A percentile compares a stretch with the other conserved stretches of the same genome.
Conservation (phyloP, 148 eudicot genomes). For the Polygonum aviculare region DNA sequence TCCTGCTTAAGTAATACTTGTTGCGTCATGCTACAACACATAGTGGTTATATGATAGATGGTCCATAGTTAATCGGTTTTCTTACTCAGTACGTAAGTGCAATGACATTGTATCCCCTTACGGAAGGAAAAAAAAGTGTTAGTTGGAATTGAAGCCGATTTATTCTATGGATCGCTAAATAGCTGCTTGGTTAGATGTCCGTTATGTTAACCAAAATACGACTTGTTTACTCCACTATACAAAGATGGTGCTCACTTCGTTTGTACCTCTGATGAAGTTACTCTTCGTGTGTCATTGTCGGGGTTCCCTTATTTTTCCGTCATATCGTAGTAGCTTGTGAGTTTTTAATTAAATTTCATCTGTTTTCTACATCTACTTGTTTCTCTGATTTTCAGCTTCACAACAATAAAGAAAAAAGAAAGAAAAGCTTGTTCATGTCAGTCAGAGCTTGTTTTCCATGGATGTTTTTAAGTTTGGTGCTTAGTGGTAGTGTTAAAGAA, state of each 20-base stretch:
- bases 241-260: neutral
- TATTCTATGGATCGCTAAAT: neutral
- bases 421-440: too few relatives aligned
- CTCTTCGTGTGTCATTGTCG: too few relatives aligned
- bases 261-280: too few relatives aligned
- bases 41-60: neutral
- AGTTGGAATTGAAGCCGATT: neutral
- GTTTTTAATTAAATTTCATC: too few relatives aligned
- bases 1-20: neutral
- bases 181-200: too few relatives aligned
- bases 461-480: neutral
- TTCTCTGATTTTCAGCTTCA: too few relatives aligned
- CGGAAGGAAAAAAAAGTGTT: too few relatives aligned
- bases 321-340: too few relatives aligned
- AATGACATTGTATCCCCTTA: neutral
- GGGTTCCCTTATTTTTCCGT: too few relatives aligned
- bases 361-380: too few relatives aligned
- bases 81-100: neutral
- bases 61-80: neutral
- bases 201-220: too few relatives aligned
- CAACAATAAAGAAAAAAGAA: too few relatives aligned
- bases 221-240: neutral
- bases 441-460: neutral
- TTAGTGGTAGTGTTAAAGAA: neutral
- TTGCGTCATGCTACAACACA: neutral